A percentile compares a stretch with the other conserved stretches of the same genome.
These are phyloP conservation scores for Wakefieldia striispora DNA, from an alignment of 768 basidiomycete species.

Conservation along the genomic window DNA sequence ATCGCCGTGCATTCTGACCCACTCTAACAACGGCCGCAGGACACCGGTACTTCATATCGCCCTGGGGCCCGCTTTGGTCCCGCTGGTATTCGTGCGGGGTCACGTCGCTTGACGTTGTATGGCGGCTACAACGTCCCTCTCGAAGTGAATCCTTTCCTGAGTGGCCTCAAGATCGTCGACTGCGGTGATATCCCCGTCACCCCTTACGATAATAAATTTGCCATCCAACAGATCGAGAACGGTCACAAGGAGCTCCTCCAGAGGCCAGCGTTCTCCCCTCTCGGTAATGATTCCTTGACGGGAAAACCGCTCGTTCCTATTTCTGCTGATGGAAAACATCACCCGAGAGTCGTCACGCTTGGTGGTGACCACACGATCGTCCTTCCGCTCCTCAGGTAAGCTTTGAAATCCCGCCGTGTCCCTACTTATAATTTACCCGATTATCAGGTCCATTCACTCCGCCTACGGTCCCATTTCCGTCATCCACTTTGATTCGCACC, in stretches of 20 bases:
- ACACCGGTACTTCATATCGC: constrained; percentile 74
- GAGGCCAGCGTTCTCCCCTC: constrained; percentile 55
- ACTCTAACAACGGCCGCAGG: constrained; percentile 33
- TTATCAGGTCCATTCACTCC: constrained; percentile 62
- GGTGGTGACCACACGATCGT: constrained; percentile 91
- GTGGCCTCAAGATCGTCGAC: constrained; percentile 68
- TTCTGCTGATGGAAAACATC: constrained; percentile 66
- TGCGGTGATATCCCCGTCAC: constrained; percentile 79
- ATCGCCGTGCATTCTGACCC: not conserved
- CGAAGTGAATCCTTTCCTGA: constrained; percentile 66
- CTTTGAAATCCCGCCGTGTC: not conserved
- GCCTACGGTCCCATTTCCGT: constrained; percentile 79
- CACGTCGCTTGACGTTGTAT: constrained; percentile 69
- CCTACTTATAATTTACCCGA: not conserved
- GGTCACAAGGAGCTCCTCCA: constrained; percentile 72
- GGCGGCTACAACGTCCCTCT: constrained; percentile 81
- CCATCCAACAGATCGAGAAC: constrained; percentile 71
- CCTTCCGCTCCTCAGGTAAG: constrained; percentile 45
- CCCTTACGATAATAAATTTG: constrained; percentile 72
- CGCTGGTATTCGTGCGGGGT: constrained; percentile 77
- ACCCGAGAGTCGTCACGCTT: constrained; percentile 78
- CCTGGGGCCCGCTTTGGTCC: constrained; percentile 87
- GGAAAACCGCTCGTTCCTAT: constrained; percentile 57
- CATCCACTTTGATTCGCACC: constrained; percentile 86
- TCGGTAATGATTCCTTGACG: constrained; percentile 61